Base-by-base conservation (phyloP, 139 green algal species). In the Astrephomene gubernaculifera region DNA sequence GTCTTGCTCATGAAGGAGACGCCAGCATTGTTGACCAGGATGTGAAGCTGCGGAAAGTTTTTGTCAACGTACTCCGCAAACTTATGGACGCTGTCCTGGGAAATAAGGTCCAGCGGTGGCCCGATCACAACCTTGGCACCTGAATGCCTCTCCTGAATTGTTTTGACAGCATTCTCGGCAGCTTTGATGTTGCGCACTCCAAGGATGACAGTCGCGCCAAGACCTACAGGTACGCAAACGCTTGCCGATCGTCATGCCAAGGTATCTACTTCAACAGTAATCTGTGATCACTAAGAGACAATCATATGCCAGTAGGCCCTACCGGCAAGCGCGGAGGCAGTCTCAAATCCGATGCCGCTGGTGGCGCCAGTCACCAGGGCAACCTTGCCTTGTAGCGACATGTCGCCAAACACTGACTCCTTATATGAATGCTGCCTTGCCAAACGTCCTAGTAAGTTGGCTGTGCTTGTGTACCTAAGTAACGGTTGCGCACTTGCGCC, bases 321-420 rank as follows among this genome's bases (percentile, higher is more conserved):
- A 91, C 90, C 81, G 74, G 92, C 92, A 10, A 95, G 69, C 31
- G 83, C 86, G 8, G 81, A 65, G 60, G 92, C 92, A 24, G 92
- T 94, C 57, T 93, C 92, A 27, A 92, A 65, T 8, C 92, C 92
- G 49, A 94, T 94, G 63, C 92, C 92, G 38, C 67, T 88, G 4
- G 90, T 94, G 25, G 90, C 87, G 24, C 92, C 92, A 8, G 92
- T 95, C 22, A 95, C 92, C 25, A 95, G 73, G 3, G 89, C 92
- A 24, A 90, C 74, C 82, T 94, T 93, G 43, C 90, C 90, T 29
- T 88, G 67, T 5, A 94, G 79, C n/a, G 75, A 72, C 75, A 83
- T 83, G 39, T 21, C n/a, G n/a, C n/a, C n/a, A n/a, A n/a, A n/a
- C n/a, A n/a, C n/a, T n/a, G n/a, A n/a, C n/a, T n/a, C n/a, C n/a